These are phyloP conservation scores for Thelonectria blattea DNA, from an alignment of 2,329 filamentous ascomycete species.

Conservation along the genomic window DNA sequence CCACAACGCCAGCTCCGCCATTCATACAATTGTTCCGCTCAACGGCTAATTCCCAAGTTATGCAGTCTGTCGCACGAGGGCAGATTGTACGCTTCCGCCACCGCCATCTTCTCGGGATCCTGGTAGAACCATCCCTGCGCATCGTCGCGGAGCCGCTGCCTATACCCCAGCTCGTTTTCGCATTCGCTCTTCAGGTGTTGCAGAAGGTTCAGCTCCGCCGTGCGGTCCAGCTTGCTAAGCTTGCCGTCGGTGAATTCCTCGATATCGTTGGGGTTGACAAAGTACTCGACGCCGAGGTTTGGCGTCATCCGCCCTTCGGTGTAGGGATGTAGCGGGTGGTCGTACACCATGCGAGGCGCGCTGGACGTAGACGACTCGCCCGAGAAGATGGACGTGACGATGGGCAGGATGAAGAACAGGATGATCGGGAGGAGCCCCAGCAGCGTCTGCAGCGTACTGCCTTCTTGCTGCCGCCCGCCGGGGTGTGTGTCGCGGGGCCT, in stretches of 20 bases:
- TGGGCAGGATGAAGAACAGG: constrained; percentile 84
- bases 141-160: constrained; percentile 73
- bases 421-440: constrained; percentile 85
- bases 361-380: constrained; percentile 49
- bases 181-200: constrained; percentile 72
- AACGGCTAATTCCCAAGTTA: constrained; percentile 44
- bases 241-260: constrained; percentile 71
- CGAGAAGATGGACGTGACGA: constrained; percentile 81
- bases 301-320: constrained; percentile 76
- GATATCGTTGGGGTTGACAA: constrained; percentile 79
- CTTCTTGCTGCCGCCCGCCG: constrained; percentile 51
- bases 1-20: constrained; percentile 39
- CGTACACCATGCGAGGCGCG: constrained; percentile 77
- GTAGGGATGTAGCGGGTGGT: constrained; percentile 71
- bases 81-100: constrained; percentile 63
- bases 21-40: constrained; percentile 29
- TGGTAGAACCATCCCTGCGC: constrained; percentile 88
- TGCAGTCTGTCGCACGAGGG: constrained; percentile 60
- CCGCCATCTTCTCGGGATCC: constrained; percentile 78
- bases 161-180: constrained; percentile 71
- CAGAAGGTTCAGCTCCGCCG: constrained; percentile 77
- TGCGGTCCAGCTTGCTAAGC: constrained; percentile 75
- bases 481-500: constrained; percentile 71
- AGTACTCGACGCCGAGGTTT: constrained; percentile 80
- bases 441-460: constrained; percentile 64